Conservation (phyloP, 2,329 filamentous ascomycete genomes). For the Zymoseptoria ardabiliae region DNA sequence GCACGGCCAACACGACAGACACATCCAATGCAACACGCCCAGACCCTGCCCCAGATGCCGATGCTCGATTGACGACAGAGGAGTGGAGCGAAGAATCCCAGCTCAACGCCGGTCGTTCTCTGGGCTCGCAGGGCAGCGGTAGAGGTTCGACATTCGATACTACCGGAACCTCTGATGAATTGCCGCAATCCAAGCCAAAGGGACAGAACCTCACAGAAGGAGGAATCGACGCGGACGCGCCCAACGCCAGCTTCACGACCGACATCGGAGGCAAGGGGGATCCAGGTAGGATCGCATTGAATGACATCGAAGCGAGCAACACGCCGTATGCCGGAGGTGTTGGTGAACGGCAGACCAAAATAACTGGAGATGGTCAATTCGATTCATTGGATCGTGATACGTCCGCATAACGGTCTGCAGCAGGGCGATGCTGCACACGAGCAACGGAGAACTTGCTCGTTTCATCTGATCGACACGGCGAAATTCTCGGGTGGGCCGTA, state of each 20-base stretch:
- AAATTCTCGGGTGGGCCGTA: too few species aligned
- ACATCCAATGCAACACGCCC: slow-evolving; percentile 47
- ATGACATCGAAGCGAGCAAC: slow-evolving; percentile 29
- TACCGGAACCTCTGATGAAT: slow-evolving; percentile 9
- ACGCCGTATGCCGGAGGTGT: slow-evolving; percentile 28
- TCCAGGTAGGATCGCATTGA: slow-evolving; percentile 45
- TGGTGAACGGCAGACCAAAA: slow-evolving; percentile 14
- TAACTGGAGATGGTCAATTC: slow-evolving; percentile 17
- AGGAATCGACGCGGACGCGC: slow-evolving; percentile 28
- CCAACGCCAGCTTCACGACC: slow-evolving; percentile 44
- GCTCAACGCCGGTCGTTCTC: slow-evolving; percentile 34
- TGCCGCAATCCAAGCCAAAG: slow-evolving; percentile 29
- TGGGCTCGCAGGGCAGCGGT: slow-evolving; percentile 30
- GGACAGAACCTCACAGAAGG: slow-evolving; percentile 20
- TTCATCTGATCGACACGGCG: too few species aligned
- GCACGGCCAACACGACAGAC: slow-evolving; percentile 51
- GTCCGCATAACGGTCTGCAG: not conserved
- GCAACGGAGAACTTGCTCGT: too few species aligned
- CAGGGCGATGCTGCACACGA: not conserved
- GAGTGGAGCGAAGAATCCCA: slow-evolving; percentile 34
- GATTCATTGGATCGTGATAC: slow-evolving; percentile 11
- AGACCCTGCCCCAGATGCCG: slow-evolving; percentile 40
- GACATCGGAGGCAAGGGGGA: slow-evolving; percentile 51
- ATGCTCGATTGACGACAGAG: slow-evolving; percentile 37
- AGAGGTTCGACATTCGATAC: slow-evolving; percentile 31